Conservation (phyloP, 768 basidiomycete species). For the Fibroporia radiculosa region DNA sequence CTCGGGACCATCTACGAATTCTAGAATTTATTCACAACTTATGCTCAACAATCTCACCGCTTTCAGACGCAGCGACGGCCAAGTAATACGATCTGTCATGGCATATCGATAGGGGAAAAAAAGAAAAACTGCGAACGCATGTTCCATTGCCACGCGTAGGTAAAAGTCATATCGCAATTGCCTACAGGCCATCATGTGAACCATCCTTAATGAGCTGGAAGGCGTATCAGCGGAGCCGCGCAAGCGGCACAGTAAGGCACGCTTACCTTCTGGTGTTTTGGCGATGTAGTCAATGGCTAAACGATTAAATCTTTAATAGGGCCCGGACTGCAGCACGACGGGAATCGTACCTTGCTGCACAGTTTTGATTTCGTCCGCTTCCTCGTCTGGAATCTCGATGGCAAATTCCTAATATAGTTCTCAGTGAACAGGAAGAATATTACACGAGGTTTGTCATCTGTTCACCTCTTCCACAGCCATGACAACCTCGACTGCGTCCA, state of each 20-base stretch:
- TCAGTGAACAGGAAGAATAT: neutral
- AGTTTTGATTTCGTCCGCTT: slow-evolving; percentile 91
- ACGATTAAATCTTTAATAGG: slow-evolving; percentile 4
- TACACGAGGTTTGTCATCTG: neutral
- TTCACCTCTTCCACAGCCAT: slow-evolving; percentile 95
- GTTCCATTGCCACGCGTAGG: no score
- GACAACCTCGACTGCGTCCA: slow-evolving; percentile 96
- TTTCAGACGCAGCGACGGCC: neutral
- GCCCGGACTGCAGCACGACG: slow-evolving; percentile 10
- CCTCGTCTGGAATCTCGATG: slow-evolving; percentile 96
- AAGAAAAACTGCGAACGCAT: neutral
- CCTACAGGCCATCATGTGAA: slow-evolving; percentile 9
- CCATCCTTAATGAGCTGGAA: slow-evolving; percentile 13
- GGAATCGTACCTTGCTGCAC: slow-evolving; percentile 73
- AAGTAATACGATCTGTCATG: neutral
- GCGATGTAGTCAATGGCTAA: slow-evolving; percentile 91
- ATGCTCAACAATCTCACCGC: slow-evolving; percentile 7
- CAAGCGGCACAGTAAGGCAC: neutral
- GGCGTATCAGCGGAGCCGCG: neutral
- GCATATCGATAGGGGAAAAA: slow-evolving; percentile 2
- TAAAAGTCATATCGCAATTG: no score
- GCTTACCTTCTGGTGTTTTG: slow-evolving; percentile 49
- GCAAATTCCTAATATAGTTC: slow-evolving; percentile 69
- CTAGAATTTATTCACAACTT: no score
- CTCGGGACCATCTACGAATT: no score